A percentile compares a stretch with the other conserved stretches of the same genome.
Evolutionary conservation across 169 alveolate genomes (phyloP).

Genomic region (Eimeria sp.): DNA sequence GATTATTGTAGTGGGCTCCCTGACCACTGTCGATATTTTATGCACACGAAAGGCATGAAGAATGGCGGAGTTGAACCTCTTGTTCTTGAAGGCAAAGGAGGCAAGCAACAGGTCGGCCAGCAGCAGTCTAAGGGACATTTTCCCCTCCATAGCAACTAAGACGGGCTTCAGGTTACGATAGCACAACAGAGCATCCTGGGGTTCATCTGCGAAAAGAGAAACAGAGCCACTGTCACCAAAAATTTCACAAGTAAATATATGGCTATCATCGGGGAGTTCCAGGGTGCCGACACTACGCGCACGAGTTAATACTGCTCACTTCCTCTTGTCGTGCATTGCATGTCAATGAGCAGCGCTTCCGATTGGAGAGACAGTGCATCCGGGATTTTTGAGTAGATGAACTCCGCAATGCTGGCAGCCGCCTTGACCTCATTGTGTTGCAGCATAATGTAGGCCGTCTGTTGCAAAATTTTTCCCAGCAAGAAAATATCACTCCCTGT

Average conservation of each 20-base stretch:
- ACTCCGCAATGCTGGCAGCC: slow-evolving; percentile 73
- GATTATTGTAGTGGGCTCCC: not conserved
- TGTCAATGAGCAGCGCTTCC: slow-evolving; percentile 72
- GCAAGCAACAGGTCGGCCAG: slow-evolving; percentile 78
- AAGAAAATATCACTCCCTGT: slow-evolving; percentile 75
- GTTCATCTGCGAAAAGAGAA: slow-evolving; percentile 28
- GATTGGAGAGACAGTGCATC: slow-evolving; percentile 72
- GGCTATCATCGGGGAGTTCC: not conserved
- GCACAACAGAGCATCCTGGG: slow-evolving; percentile 71
- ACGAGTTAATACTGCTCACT: slow-evolving; percentile 4
- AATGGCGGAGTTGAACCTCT: slow-evolving; percentile 65
- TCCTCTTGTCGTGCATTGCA: slow-evolving; percentile 76
- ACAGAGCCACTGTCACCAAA: not conserved
- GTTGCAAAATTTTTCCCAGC: slow-evolving; percentile 74
- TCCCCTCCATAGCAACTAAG: slow-evolving; percentile 75
- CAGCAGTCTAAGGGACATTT: slow-evolving; percentile 72
- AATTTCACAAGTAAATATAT: not conserved
- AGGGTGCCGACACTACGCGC: not conserved
- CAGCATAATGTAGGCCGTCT: slow-evolving; percentile 81
- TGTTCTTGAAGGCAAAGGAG: slow-evolving; percentile 79
- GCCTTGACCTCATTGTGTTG: slow-evolving; percentile 74
- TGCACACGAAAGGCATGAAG: slow-evolving; percentile 74
- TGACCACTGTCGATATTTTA: slow-evolving; percentile 61
- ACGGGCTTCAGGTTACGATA: slow-evolving; percentile 72
- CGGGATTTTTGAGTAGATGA: slow-evolving; percentile 55